phyloP scores from a whole-genome alignment of 805 yeast species.

The Torulaspora microellipsoides region DNA sequence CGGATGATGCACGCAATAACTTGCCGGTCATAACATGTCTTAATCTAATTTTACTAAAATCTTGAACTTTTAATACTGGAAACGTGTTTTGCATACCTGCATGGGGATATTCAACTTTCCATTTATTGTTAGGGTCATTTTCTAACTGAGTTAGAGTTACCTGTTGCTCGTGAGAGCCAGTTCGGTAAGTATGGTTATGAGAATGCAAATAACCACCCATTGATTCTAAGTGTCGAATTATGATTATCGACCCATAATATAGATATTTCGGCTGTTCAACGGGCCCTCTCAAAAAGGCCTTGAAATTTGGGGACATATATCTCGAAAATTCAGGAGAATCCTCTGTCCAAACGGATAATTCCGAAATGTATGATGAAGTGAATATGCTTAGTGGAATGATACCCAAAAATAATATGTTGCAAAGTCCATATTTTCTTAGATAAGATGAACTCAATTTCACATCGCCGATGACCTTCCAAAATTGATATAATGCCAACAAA shows the following conservation, averaged over 20 bases:
- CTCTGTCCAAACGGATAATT: constrained; percentile 27
- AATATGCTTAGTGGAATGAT: constrained; percentile 57
- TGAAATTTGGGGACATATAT: constrained; percentile 63
- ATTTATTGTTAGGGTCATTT: constrained; percentile 60
- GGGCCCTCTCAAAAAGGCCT: constrained; percentile 46
- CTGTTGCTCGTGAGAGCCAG: constrained; percentile 72
- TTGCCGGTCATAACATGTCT: constrained; percentile 66
- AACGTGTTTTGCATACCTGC: constrained; percentile 27
- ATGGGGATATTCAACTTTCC: constrained; percentile 54
- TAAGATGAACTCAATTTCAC: constrained; percentile 39
- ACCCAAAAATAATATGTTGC: constrained; percentile 42
- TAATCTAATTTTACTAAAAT: constrained; percentile 58
- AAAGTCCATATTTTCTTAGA: constrained; percentile 39
- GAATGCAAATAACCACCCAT: constrained; percentile 80
- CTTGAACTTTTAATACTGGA: constrained; percentile 37
- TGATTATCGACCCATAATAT: constrained; percentile 64
- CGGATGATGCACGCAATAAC: constrained; percentile 59
- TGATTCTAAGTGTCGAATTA: constrained; percentile 64
- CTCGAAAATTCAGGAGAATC: constrained; percentile 27
- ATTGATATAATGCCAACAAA: constrained; percentile 41
- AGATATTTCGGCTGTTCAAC: constrained; percentile 54
- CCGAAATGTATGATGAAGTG: constrained; percentile 51
- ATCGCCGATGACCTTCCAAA: constrained; percentile 74
- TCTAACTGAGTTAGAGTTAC: constrained; percentile 65
- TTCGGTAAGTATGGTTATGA: constrained; percentile 55